Percentiles rank a stretch among this genome's conserved stretches.
phyloP scores from a whole-genome alignment of 176 grass and related monocot species.

The Elymus sibiricus region DNA sequence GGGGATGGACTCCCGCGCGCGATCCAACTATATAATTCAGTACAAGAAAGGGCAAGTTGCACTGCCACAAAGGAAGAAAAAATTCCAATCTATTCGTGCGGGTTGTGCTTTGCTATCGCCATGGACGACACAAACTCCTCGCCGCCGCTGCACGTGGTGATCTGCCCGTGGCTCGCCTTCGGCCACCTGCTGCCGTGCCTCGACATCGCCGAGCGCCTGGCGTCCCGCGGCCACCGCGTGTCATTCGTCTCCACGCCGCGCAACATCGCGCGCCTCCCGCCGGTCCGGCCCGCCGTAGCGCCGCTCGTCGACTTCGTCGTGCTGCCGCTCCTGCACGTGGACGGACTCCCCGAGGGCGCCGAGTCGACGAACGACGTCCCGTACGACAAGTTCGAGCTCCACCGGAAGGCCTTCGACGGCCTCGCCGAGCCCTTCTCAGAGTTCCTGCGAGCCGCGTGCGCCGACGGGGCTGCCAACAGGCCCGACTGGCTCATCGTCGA shows the following conservation, averaged over 20 bases:
- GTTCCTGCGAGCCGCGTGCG: neutral
- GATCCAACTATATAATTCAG: too few relatives aligned
- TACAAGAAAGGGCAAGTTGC: too few relatives aligned
- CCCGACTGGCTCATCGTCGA: neutral
- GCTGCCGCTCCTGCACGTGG: neutral
- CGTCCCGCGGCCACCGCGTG: neutral
- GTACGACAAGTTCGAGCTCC: neutral
- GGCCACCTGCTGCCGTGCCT: conserved; percentile 7
- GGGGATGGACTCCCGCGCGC: too few relatives aligned
- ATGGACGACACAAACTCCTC: neutral
- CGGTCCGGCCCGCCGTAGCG: neutral
- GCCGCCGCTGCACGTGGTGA: neutral
- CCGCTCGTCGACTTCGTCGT: neutral
- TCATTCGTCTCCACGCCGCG: neutral
- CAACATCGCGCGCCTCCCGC: conserved; percentile 7
- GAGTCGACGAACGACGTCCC: neutral
- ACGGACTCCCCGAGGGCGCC: neutral
- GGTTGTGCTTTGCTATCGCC: neutral
- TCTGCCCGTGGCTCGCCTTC: conserved; percentile 9
- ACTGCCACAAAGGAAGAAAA: too few relatives aligned
- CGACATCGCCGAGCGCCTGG: neutral
- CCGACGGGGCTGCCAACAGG: neutral
- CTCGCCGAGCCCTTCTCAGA: neutral
- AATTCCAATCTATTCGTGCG: too few relatives aligned
- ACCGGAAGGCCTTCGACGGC: conserved; percentile 10